Conservation (phyloP, 441 rosid genomes). For the Lepidium campestre region DNA sequence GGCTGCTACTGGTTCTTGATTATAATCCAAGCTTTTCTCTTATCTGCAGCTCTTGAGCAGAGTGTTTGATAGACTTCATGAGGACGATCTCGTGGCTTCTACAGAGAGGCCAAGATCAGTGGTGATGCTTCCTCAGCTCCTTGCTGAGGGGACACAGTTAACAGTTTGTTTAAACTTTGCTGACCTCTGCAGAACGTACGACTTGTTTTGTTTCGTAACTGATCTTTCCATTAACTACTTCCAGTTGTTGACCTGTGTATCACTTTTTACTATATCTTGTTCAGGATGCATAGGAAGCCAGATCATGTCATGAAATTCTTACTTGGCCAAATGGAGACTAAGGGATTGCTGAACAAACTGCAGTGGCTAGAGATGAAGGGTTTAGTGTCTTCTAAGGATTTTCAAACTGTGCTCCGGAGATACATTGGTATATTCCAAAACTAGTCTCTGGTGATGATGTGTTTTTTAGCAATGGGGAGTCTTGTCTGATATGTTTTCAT, state of each 20-base stretch:
- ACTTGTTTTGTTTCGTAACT: neutral
- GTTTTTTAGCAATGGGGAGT: neutral
- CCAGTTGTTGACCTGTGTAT: neutral
- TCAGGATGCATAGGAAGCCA: constrained; percentile 39
- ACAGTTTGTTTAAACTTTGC: constrained; percentile 54
- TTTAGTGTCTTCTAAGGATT: constrained; percentile 36
- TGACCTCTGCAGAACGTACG: constrained; percentile 55
- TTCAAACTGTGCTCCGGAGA: constrained; percentile 37
- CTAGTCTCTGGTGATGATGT: neutral
- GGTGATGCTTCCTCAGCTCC: constrained; percentile 54
- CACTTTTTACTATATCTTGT: neutral
- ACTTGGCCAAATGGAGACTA: constrained; percentile 42
- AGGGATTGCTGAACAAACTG: constrained; percentile 41
- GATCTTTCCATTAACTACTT: neutral
- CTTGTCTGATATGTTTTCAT: constrained; percentile 9
- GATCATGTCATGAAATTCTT: constrained; percentile 39
- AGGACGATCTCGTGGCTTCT: constrained; percentile 47
- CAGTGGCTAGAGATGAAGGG: constrained; percentile 39
- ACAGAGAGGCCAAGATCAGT: constrained; percentile 50
- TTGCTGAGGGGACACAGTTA: constrained; percentile 43
- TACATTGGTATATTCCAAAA: constrained; percentile 32
- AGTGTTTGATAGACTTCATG: constrained; percentile 37
- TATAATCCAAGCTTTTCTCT: neutral
- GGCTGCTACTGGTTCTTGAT: neutral
- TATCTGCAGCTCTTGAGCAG: constrained; percentile 42